phyloP scores from a whole-genome alignment of 108 stramenopile species.

The Fragilariopsis cylindrus region DNA sequence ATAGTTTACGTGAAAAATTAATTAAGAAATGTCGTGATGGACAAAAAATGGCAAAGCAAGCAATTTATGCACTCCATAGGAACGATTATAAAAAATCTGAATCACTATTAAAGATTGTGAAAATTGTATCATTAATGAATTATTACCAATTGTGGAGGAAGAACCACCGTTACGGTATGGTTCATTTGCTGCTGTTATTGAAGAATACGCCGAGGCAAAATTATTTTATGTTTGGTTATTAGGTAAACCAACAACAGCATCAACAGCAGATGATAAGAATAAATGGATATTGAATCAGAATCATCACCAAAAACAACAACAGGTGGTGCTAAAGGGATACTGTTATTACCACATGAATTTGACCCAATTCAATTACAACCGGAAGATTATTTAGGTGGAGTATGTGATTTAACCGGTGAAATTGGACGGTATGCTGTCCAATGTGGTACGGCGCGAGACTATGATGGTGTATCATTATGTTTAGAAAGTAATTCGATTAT shows the following conservation, averaged over 20 bases:
- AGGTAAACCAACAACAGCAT: constrained; percentile 27
- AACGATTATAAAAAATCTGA: constrained; percentile 54
- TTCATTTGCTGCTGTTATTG: constrained; percentile 74
- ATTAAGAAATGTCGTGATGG: constrained; percentile 90
- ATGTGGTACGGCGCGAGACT: constrained; percentile 84
- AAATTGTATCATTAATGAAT: constrained; percentile 53
- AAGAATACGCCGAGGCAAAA: constrained; percentile 94
- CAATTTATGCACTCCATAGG: constrained; percentile 91
- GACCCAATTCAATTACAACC: constrained; percentile 44
- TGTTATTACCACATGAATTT: constrained; percentile 55
- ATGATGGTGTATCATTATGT: constrained; percentile 58
- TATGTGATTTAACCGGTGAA: constrained; percentile 97
- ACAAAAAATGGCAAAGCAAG: constrained; percentile 92
- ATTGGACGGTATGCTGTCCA: constrained; percentile 92
- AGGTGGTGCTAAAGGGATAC: constrained; percentile 39
- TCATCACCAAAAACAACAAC: neutral
- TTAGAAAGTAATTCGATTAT: constrained; percentile 66
- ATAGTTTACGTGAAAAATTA: constrained; percentile 79
- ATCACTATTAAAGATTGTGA: constrained; percentile 61
- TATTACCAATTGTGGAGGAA: constrained; percentile 73
- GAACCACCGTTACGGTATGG: constrained; percentile 71
- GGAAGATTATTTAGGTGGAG: constrained; percentile 91
- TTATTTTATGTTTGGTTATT: constrained; percentile 87
- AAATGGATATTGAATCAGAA: neutral
- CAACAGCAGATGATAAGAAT: constrained; percentile 1